Base-by-base conservation (phyloP, 371 early-diverging fungal genomes). In the Syncephalis fuscata region DNA sequence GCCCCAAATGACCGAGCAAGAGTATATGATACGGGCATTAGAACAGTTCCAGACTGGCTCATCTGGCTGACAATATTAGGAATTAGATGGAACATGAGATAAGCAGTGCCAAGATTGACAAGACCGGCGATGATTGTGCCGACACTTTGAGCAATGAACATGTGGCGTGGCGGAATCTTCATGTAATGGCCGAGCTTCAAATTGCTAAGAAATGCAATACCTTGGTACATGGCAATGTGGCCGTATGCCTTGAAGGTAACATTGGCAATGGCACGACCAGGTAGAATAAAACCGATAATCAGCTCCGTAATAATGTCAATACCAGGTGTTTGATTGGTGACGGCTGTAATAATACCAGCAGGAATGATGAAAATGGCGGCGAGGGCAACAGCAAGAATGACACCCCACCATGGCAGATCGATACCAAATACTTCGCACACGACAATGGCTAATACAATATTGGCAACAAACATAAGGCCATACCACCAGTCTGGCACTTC, bases 401-500 rank as follows among this genome's bases (percentile, higher is more conserved):
- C 63, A 52, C 72, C 80, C 77, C 78, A 82, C 79, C 80, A 82
- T 2, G 73, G 72, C 2, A 75, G 52, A 11, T 63, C 67, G 55
- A 75, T 68, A 14, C 66, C 70, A 56, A 66, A 67, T 26, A 63
- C 61, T 48, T 81, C 78, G 25, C 76, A 70, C 1, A 74, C 59
- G 17, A 70, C 63, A 37, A 83, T 73, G 19, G 78, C 71, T 15
- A 80, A 53, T 9, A 59, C 68, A 44, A 76, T 66, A 45, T 77
- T 78, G 9, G 66, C 41, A 1, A 70, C 53, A 51, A 80, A 83
- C 27, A 80, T 56, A 5, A 53, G 40, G 39, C 65, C 59, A 41
- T 85, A 85, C 88, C 88, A 85, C 76, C 76, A 77, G 39, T 63
- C 62, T 1, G 88, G 88, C 21, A 84, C 75, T 57, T 80, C 70